Evolutionary conservation across 2,329 filamentous ascomycete species (phyloP).

Genomic region (Monilinia fructigena): DNA sequence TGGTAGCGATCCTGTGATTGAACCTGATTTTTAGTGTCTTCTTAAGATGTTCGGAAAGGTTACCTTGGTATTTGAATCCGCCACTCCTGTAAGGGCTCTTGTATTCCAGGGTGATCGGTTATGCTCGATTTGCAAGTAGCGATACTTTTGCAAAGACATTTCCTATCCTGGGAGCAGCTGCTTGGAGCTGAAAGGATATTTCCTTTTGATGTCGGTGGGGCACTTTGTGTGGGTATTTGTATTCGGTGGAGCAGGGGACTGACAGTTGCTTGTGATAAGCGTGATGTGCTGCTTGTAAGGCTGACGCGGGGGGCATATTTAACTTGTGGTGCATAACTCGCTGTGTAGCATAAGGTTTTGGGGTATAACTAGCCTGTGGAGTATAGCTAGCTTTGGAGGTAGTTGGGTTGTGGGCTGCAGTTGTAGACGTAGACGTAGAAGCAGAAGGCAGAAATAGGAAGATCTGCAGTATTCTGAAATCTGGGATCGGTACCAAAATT

Average conservation of each 20-base stretch:
- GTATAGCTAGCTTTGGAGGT: background rate
- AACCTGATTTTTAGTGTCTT: conserved; percentile 32
- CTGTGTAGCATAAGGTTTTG: background rate
- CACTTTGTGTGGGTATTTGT: conserved; percentile 27
- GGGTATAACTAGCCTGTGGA: background rate
- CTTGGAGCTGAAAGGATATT: conserved; percentile 34
- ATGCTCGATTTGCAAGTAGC: conserved; percentile 59
- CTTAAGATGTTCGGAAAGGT: conserved; percentile 35
- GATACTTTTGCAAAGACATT: conserved; percentile 40
- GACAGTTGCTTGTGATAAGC: conserved; percentile 5
- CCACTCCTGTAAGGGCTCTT: conserved; percentile 59
- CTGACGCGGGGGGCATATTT: conserved; percentile 21
- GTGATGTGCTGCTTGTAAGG: conserved; percentile 14
- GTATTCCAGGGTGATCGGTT: conserved; percentile 58
- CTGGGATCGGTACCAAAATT: conserved; percentile 39
- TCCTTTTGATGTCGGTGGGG: conserved; percentile 26
- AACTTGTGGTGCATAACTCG: conserved; percentile 13
- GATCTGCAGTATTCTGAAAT: conserved; percentile 25
- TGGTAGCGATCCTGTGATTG: conserved; percentile 16
- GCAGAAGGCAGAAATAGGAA: conserved; percentile 1
- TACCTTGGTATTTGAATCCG: conserved; percentile 60
- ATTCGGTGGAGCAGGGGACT: conserved; percentile 27
- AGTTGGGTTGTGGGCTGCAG: background rate
- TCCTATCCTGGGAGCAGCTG: conserved; percentile 22
- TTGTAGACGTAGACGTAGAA: background rate